Base-by-base conservation (phyloP, 1,284 basidiomycete species). In the Puccinia triticina region DNA sequence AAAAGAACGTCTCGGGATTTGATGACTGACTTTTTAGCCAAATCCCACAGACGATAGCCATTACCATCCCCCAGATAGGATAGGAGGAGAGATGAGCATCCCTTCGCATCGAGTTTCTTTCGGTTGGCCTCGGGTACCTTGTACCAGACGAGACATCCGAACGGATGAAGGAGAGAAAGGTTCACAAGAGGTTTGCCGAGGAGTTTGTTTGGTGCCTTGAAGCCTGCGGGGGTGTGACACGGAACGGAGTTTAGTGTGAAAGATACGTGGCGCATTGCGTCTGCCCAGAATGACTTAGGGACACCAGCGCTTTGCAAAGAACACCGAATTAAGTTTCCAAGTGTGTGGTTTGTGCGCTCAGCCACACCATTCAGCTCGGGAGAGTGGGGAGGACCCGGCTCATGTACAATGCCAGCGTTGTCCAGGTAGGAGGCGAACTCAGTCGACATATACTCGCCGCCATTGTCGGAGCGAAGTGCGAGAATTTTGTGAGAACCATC, bases 401-500 rank as follows among this genome's bases (percentile, higher is more conserved):
- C 43, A 50, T 43, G 71, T 5, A 11, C 11, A 73, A 73, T 73
- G 3, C 71, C 71, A 43, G 21, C 7, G 34, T 11, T 14, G 16
- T 14, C 11, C 12, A 40, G 71, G 23, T 11, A 73, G 21, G 14
- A 23, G 10, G 12, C 34, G 11, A 73, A 23, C 10, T 14, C 4
- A 37, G 37, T 21, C 71, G 12, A 69, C 34, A n/a, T n/a, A n/a
- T n/a, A n/a, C n/a, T n/a, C n/a, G n/a, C n/a, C n/a, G n/a, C n/a
- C n/a, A n/a, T n/a, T 69, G 32, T 46, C 71, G 3, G 40, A 26
- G 14, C 43, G 71, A 16, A 73, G 71, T 8, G 57, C 29, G 23
- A 59, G 57, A 59, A 59, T 59, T 23, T 80, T 83, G 18, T 21
- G 8, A 0, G 84, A 85, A 14, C 84, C 83, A 29, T 83, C 75